Evolutionary conservation across 139 green algal genomes (phyloP).

Genomic region (Micractinium conductrix): DNA sequence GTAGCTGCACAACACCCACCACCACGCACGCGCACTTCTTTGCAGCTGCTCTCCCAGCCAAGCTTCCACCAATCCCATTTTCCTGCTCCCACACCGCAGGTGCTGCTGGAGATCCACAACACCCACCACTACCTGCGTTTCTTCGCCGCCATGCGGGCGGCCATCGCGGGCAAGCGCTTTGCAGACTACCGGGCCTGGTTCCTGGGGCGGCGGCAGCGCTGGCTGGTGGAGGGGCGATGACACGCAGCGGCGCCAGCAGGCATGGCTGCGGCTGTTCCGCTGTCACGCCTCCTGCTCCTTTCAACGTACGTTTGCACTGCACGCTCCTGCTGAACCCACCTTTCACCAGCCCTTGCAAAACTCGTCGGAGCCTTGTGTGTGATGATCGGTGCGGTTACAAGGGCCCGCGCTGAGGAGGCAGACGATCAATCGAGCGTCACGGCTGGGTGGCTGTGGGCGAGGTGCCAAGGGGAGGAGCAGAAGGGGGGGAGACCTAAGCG

Average conservation of each 20-base stretch:
- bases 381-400: no score
- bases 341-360: no score
- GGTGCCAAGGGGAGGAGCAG: no score
- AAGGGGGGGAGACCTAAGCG: no score
- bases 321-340: no score
- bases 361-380: no score
- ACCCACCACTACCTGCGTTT: constrained; percentile 68
- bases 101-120: constrained; percentile 84
- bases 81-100: constrained; percentile 28
- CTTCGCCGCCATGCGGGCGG: constrained; percentile 53
- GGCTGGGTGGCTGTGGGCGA: no score
- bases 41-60: background rate
- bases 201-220: constrained; percentile 27
- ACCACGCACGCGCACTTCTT: background rate
- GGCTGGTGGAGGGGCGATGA: background rate
- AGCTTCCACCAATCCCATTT: background rate
- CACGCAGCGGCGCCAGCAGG: background rate
- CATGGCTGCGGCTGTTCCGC: no score
- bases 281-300: no score
- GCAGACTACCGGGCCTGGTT: constrained; percentile 52
- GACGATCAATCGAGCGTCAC: no score
- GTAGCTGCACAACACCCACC: background rate
- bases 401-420: no score
- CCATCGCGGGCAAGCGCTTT: constrained; percentile 53
- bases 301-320: no score